Percentiles rank a stretch among this genome's conserved stretches.
phyloP scores from a whole-genome alignment of 106 monocot species.

The Dioscorea zingiberensis region DNA sequence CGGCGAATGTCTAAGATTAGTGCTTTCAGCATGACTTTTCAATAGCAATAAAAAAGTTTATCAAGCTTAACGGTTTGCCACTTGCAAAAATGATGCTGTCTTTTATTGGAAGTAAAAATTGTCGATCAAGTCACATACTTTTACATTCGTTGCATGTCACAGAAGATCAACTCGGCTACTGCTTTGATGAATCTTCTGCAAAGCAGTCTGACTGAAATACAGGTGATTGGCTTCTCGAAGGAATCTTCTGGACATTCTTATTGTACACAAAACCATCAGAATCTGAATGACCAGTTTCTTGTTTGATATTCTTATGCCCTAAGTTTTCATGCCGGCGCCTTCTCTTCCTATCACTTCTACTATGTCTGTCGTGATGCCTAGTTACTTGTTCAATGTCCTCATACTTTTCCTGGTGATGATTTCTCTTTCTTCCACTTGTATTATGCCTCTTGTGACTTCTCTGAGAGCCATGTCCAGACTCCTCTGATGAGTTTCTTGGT shows the following conservation, averaged over 20 bases:
- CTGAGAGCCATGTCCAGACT: not conserved
- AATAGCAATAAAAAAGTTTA: not conserved
- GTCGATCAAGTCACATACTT: not conserved
- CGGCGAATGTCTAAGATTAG: too few species aligned
- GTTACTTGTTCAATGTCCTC: not conserved
- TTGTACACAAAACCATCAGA: not conserved
- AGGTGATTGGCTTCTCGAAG: not conserved
- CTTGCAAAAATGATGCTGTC: not conserved
- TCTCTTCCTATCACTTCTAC: not conserved
- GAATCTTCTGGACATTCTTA: too few species aligned
- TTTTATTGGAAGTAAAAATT: not conserved
- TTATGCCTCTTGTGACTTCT: not conserved
- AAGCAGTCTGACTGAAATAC: not conserved
- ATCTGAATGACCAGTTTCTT: not conserved
- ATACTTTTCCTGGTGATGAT: not conserved
- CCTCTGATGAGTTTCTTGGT: not conserved
- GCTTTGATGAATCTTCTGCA: not conserved
- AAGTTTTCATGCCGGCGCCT: not conserved
- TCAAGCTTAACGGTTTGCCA: too few species aligned
- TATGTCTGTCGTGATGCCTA: not conserved
- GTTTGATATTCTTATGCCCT: not conserved
- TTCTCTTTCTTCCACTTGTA: conserved; percentile 5
- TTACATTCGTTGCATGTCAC: not conserved
- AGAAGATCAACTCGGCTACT: not conserved
- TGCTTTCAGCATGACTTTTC: not conserved